A percentile compares a stretch with the other conserved stretches of the same genome.
These are phyloP conservation scores for Podaxis pistillaris DNA, from an alignment of 768 basidiomycete species.

Conservation along the genomic window DNA sequence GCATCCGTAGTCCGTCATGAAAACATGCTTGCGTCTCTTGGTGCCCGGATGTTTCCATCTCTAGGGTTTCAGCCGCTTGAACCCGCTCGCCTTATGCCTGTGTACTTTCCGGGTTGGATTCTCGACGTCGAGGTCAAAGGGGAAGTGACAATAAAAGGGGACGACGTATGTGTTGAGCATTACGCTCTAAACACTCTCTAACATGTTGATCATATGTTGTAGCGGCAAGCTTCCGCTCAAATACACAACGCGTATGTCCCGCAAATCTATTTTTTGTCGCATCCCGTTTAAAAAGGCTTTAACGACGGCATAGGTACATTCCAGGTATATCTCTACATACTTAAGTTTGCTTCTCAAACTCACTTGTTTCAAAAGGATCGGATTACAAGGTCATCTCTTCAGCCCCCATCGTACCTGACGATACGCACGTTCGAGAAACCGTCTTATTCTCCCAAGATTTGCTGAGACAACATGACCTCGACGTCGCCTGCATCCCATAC, in stretches of 20 bases:
- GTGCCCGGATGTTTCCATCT: constrained; percentile 36
- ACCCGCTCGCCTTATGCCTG: constrained; percentile 46
- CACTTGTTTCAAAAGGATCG: constrained; percentile 33
- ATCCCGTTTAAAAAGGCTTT: neutral
- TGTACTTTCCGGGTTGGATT: constrained; percentile 67
- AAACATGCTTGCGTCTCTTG: constrained; percentile 25
- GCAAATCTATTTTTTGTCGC: neutral
- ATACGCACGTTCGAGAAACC: constrained; percentile 24
- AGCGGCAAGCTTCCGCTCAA: constrained; percentile 33
- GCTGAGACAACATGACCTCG: constrained; percentile 42
- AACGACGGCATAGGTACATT: constrained; percentile 33
- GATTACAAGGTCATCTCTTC: constrained; percentile 45
- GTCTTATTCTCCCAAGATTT: constrained; percentile 50
- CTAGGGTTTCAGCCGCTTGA: constrained; percentile 36
- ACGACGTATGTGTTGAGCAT: constrained; percentile 26
- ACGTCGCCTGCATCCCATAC: constrained; percentile 58
- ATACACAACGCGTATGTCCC: constrained; percentile 47
- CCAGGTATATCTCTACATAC: constrained; percentile 33
- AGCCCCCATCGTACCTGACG: constrained; percentile 34
- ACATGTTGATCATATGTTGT: neutral
- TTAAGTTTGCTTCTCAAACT: neutral
- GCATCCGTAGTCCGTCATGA: constrained; percentile 26
- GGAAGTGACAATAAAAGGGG: constrained; percentile 26
- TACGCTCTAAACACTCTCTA: neutral
- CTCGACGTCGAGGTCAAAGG: constrained; percentile 53